phyloP scores from a whole-genome alignment of 2,329 filamentous ascomycete genomes.

The Penicillium sp. region DNA sequence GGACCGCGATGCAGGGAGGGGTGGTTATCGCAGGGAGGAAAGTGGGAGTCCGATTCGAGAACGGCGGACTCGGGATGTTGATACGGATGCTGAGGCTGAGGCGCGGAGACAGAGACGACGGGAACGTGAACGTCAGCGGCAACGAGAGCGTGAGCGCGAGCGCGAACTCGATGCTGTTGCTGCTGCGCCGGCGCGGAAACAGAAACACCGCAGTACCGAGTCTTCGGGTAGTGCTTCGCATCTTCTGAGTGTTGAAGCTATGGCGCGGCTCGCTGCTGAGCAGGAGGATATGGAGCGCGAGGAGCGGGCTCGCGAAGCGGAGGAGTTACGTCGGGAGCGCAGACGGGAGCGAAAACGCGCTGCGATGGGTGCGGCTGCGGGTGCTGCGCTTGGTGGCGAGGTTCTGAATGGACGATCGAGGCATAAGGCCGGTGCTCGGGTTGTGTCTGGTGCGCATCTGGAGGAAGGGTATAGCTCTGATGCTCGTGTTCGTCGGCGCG shows the following conservation, averaged over 20 bases:
- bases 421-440: conserved; percentile 53
- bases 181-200: conserved; percentile 30
- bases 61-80: conserved; percentile 18
- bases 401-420: conserved; percentile 33
- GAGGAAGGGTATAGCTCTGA: conserved; percentile 59
- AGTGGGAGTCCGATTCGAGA: conserved; percentile 30
- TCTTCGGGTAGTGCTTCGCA: conserved; percentile 44
- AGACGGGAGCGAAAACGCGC: conserved; percentile 28
- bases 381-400: conserved; percentile 17
- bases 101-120: conserved; percentile 28
- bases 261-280: conserved; percentile 63
- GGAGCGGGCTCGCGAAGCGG: conserved; percentile 41
- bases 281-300: conserved; percentile 55
- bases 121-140: conserved; percentile 19
- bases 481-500: conserved; percentile 47
- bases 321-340: conserved; percentile 24
- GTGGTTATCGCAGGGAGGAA: conserved; percentile 28
- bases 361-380: conserved; percentile 20
- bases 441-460: conserved; percentile 66
- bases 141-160: conserved; percentile 9
- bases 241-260: conserved; percentile 52
- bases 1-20: conserved; percentile 28
- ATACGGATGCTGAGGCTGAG: conserved; percentile 24
- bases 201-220: conserved; percentile 42
- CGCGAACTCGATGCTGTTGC: conserved; percentile 17